Percentiles rank a stretch among this genome's conserved stretches.
phyloP scores from a whole-genome alignment of 345 rosid species.

The Syzygium oleosum region DNA sequence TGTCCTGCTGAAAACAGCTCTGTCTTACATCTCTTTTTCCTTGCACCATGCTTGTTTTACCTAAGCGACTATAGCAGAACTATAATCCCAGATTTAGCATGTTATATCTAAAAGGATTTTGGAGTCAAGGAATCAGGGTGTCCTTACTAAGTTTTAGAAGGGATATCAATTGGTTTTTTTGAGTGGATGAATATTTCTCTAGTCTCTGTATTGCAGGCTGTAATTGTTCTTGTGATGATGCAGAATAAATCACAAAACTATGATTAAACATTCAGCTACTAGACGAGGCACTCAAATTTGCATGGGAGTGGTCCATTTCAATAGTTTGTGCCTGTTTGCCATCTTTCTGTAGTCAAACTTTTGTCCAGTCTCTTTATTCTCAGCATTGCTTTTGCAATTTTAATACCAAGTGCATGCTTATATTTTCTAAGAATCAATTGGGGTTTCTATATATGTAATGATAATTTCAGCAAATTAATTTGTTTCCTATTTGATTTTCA shows the following conservation, averaged over 20 bases:
- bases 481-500: constrained; percentile 18
- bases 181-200: neutral
- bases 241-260: neutral
- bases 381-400: neutral
- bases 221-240: neutral
- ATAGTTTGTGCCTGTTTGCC: neutral
- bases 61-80: neutral
- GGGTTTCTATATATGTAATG: neutral
- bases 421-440: neutral
- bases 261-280: neutral
- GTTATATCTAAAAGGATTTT: neutral
- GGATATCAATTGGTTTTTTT: neutral
- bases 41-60: neutral
- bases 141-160: neutral
- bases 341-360: neutral
- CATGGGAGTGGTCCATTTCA: neutral
- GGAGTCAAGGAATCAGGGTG: neutral
- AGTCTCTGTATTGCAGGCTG: neutral
- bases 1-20: neutral
- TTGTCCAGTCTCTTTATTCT: neutral
- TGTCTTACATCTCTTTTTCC: neutral
- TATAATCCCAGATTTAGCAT: neutral
- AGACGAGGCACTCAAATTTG: neutral
- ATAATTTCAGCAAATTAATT: neutral
- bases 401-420: neutral